Conservation (phyloP, 345 rosid species). For the Euphorbia lathyris region DNA sequence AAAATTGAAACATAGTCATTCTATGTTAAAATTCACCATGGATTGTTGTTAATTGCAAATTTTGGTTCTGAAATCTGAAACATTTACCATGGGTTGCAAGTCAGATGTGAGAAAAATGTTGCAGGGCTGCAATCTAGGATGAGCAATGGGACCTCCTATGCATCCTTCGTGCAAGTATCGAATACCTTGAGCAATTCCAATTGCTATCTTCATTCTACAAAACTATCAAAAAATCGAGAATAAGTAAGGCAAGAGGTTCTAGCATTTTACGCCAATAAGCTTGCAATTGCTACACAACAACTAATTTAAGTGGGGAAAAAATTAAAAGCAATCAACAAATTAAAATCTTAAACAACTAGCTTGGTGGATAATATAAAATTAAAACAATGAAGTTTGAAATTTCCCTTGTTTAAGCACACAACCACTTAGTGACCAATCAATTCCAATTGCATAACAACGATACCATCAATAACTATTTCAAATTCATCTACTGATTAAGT, state of each 20-base stretch:
- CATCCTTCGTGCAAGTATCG: constrained; percentile 44
- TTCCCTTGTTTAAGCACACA: background rate
- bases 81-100: constrained; percentile 34
- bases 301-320: background rate
- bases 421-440: background rate
- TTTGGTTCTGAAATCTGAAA: too few relatives aligned
- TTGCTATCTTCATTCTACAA: constrained; percentile 38
- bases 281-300: too few relatives aligned
- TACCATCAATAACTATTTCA: background rate
- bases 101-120: constrained; percentile 29
- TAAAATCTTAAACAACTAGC: background rate
- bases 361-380: too few relatives aligned
- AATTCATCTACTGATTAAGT: background rate
- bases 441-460: background rate
- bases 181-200: constrained; percentile 29
- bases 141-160: constrained; percentile 32
- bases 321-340: background rate
- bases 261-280: too few relatives aligned
- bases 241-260: too few relatives aligned
- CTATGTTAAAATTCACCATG: background rate
- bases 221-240: too few relatives aligned
- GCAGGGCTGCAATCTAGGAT: constrained; percentile 26
- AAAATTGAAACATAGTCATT: background rate
- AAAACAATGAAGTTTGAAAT: too few relatives aligned
- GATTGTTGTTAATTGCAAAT: too few relatives aligned